Evolutionary conservation across 148 eudicot species (phyloP), one percentile per base, ranked within the genome.

Genomic region (Silene uniflora): DNA sequence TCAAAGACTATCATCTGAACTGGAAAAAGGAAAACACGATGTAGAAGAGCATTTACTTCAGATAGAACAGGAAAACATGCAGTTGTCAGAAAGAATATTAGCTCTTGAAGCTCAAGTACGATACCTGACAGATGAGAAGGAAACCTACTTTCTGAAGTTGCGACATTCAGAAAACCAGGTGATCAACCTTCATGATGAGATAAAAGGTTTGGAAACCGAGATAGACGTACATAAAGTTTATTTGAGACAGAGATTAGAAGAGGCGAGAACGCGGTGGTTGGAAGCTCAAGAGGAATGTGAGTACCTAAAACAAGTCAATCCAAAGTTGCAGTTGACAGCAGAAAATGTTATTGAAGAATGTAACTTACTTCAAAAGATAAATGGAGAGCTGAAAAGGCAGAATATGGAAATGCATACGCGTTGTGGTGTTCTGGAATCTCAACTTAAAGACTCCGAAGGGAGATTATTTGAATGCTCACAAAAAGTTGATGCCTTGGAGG

Each of bases 221-320:
- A 84, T 84, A 79, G 87, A 89, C 64, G 64, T 83, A 46, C 86
- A 85, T 75, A 83, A 74, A 70, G 23, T 54, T 42, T 81, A 87
- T 77, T 69, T 85, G 77, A 81, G 76, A 71, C 81, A 83, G 75
- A 85, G 87, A 54, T 52, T 83, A 61, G 80, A 80, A 73, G 94
- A 89, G 71, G 69, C 85, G 79, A 81, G 80, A 71, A 79, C 82
- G 29, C 85, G 86, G 69, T 80, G 77, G 82, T 70, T 81, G 59
- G 86, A 86, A 75, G 85, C 91, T 76, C 90, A 88, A 84, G 85
- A 86, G 62, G 89, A 93, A 76, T 86, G 86, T 70, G 89, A 84
- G 74, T 83, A 78, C 82, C 80, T 88, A 71, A 86, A 85, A 85
- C 73, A 77, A 74, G 89, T 85, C 71, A 87, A 87, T 78, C 85